A percentile compares a stretch with the other conserved stretches of the same genome.
These are phyloP conservation scores for Lavandula angustifolia DNA, from an alignment of 257 asterid species.

Conservation along the genomic window DNA sequence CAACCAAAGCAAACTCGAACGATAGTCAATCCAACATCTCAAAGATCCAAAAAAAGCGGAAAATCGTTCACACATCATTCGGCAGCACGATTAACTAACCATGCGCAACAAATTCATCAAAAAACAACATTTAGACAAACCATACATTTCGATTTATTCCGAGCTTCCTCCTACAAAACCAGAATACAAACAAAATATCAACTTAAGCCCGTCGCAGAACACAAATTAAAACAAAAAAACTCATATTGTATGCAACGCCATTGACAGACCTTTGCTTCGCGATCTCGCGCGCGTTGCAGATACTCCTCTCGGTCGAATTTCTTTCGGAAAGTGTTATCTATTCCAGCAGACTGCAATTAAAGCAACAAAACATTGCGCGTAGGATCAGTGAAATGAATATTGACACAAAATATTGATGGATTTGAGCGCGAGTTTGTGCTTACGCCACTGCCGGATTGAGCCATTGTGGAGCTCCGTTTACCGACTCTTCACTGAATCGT, in stretches of 20 bases:
- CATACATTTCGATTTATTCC: slow-evolving; percentile 64
- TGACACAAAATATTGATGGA: slow-evolving; percentile 1
- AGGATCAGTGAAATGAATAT: slow-evolving; percentile 22
- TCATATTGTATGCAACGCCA: not conserved
- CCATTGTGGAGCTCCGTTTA: slow-evolving; percentile 46
- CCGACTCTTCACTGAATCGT: slow-evolving; percentile 19
- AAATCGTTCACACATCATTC: slow-evolving; percentile 13
- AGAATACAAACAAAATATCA: slow-evolving; percentile 15
- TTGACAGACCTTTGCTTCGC: slow-evolving; percentile 74
- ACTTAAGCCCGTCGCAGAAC: slow-evolving; percentile 7
- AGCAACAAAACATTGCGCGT: slow-evolving; percentile 7
- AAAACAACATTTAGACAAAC: slow-evolving; percentile 6
- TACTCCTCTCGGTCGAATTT: slow-evolving; percentile 93
- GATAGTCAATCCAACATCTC: slow-evolving; percentile 16
- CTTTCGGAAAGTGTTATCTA: slow-evolving; percentile 87
- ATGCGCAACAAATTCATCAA: slow-evolving; percentile 24
- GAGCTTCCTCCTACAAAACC: slow-evolving; percentile 52
- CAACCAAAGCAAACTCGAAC: slow-evolving; percentile 30
- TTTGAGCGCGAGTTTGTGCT: slow-evolving; percentile 28
- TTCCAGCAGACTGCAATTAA: slow-evolving; percentile 65
- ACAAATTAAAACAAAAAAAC: not conserved
- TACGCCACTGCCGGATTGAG: slow-evolving; percentile 67
- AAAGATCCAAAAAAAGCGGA: slow-evolving; percentile 16
- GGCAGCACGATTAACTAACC: slow-evolving; percentile 22
- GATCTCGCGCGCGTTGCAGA: slow-evolving; percentile 90